phyloP scores from a whole-genome alignment of 2,329 filamentous ascomycete species.

The Teratosphaeria nubilosa region DNA sequence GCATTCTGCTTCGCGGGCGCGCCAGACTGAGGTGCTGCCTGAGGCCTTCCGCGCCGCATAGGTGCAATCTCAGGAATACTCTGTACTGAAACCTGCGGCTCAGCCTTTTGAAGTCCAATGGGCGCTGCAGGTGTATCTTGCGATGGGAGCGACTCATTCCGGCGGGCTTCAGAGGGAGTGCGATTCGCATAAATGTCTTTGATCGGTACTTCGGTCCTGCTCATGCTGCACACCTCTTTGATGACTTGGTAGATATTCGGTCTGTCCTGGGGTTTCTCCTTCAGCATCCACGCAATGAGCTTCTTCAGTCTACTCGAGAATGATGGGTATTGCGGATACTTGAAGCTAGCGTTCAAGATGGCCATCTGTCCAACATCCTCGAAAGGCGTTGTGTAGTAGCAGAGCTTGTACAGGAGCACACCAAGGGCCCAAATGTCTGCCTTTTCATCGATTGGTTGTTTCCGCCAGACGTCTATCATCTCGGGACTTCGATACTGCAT shows the following conservation, averaged over 20 bases:
- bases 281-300: conserved; percentile 86
- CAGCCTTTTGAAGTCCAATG: conserved; percentile 72
- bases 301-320: conserved; percentile 87
- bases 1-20: conserved; percentile 45
- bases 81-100: conserved; percentile 60
- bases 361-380: conserved; percentile 96
- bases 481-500: conserved; percentile 96
- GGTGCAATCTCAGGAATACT: conserved; percentile 80
- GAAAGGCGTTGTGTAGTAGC: conserved; percentile 98
- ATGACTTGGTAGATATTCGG: conserved; percentile 94
- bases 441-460: conserved; percentile 95
- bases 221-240: conserved; percentile 77
- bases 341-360: conserved; percentile 90
- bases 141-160: conserved; percentile 50
- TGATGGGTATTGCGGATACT: conserved; percentile 74
- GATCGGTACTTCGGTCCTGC: conserved; percentile 72
- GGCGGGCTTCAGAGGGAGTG: conserved; percentile 55
- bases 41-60: conserved; percentile 79
- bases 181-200: conserved; percentile 55
- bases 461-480: conserved; percentile 97
- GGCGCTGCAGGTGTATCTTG: conserved; percentile 38
- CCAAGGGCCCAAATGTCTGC: conserved; percentile 97
- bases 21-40: conserved; percentile 24
- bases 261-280: conserved; percentile 65
- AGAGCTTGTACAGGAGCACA: conserved; percentile 92